Base-by-base conservation (phyloP, 345 rosid genomes). In the Camelina neglecta region DNA sequence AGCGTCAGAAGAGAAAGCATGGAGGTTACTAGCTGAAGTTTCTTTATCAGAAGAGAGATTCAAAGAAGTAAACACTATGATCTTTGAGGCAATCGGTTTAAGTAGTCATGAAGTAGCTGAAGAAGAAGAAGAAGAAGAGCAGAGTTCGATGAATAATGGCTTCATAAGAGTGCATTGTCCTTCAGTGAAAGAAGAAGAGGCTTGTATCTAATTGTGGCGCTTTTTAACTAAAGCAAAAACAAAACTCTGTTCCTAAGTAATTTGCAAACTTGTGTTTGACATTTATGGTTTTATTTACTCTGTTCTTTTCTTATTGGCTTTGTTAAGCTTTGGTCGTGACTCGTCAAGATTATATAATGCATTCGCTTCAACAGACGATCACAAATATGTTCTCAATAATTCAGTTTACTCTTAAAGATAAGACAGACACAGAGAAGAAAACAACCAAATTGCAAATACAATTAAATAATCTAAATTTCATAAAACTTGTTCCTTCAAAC, bases 11-110 rank as follows among this genome's bases (percentile, higher is more conserved):
- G 97, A 80, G 74, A 90, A 92, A 26, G 99, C 99, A 16, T 88
- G 93, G 93, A 85, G 89, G 76, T 90, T 95, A 23, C 96, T 92
- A 0, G 93, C 97, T 0, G 93, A 89, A 82, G 97, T 89, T 13
- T 95, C 99, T 74, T 87, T 95, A 38, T 92, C 97, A 3, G 93
- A 86, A 54, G 97, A 86, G 77, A 85, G 99, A 74, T 92, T 88
- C 75, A 81, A 69, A 24, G 97, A 95, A 83, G 96, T 95, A 79
- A 85, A 44, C 13, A 80, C 81, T 21, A 84, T 90, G 12, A 84
- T 95, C 67, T 84, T 84, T 20, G 92, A 89, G 63, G 87, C 90
- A 81, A 85, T 88, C 42, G 50, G 83, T 33, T 18, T 23, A 21
- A 71, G 77, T 29, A 33, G 36, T 5, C 72, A 65, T 18, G 24